Conservation (phyloP, 2,329 filamentous ascomycete genomes). For the Xylariaceae sp. region DNA sequence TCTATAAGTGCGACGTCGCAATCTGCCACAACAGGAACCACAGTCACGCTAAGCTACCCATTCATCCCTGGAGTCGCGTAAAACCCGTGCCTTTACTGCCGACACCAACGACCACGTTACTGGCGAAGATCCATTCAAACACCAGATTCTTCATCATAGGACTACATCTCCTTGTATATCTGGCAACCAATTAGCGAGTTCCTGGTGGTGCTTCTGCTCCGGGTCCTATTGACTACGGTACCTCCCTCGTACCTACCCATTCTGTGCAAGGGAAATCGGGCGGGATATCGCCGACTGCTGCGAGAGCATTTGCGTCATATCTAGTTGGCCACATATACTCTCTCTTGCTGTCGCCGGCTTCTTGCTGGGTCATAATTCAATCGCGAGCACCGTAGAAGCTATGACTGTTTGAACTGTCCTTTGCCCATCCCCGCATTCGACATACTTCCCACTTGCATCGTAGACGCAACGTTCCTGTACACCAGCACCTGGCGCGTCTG, state of each 20-base stretch:
- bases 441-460: constrained; percentile 7
- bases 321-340: constrained; percentile 14
- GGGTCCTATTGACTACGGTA: too few relatives aligned
- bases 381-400: constrained; percentile 27
- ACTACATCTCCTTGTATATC: too few relatives aligned
- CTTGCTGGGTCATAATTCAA: constrained; percentile 24
- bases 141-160: too few relatives aligned
- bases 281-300: constrained; percentile 10
- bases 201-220: too few relatives aligned
- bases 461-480: constrained; percentile 19
- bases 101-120: too few relatives aligned
- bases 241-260: too few relatives aligned
- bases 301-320: constrained; percentile 11
- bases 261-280: constrained; percentile 8
- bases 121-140: too few relatives aligned
- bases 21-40: not conserved
- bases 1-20: too few relatives aligned
- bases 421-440: too few relatives aligned
- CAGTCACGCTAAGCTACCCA: not conserved
- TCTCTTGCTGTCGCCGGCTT: constrained; percentile 11
- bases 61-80: not conserved
- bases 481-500: constrained; percentile 6
- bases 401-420: constrained; percentile 25
- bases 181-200: too few relatives aligned
- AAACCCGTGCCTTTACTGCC: too few relatives aligned